Percentiles rank a stretch among this genome's conserved stretches.
phyloP scores from a whole-genome alignment of 2,329 filamentous ascomycete species.

The Ambrosiella beaveri region DNA sequence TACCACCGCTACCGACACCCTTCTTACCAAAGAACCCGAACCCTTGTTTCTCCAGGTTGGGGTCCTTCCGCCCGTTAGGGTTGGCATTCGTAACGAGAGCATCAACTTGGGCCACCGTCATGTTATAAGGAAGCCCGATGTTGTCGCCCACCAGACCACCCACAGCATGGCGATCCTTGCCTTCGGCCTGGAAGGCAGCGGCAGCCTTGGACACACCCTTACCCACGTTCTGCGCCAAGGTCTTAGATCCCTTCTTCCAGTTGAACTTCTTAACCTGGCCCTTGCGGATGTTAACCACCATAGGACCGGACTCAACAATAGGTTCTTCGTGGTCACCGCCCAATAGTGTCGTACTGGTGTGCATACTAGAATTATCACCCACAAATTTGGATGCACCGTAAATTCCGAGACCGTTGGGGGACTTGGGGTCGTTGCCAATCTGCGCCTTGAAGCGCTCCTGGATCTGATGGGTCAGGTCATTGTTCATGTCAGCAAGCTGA shows the following conservation, averaged over 20 bases:
- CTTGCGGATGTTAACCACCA: conserved; percentile 88
- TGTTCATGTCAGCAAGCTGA: conserved; percentile 87
- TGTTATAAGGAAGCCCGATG: conserved; percentile 55
- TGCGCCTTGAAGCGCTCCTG: conserved; percentile 83
- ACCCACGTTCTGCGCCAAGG: conserved; percentile 80
- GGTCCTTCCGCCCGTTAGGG: conserved; percentile 18
- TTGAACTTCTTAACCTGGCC: conserved; percentile 93
- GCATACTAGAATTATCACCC: conserved; percentile 33
- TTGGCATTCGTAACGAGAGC: conserved; percentile 21
- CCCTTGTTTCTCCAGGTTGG: conserved; percentile 32
- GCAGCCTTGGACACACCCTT: conserved; percentile 92
- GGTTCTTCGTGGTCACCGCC: conserved; percentile 50
- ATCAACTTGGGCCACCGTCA: conserved; percentile 41
- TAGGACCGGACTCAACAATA: conserved; percentile 57
- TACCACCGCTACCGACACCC: conserved; percentile 15
- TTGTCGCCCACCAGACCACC: conserved; percentile 39
- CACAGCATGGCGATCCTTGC: conserved; percentile 33
- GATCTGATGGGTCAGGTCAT: conserved; percentile 84
- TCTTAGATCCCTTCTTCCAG: conserved; percentile 94
- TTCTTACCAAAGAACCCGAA: conserved; percentile 54
- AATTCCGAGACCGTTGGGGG: conserved; percentile 39
- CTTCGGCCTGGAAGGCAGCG: conserved; percentile 45
- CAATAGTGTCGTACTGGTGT: conserved; percentile 34
- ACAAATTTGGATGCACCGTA: conserved; percentile 34
- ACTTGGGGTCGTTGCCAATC: conserved; percentile 30